A percentile compares a stretch with the other conserved stretches of the same genome.
phyloP scores from a whole-genome alignment of 805 yeast genomes.

The Kodamaea fukazawae region DNA sequence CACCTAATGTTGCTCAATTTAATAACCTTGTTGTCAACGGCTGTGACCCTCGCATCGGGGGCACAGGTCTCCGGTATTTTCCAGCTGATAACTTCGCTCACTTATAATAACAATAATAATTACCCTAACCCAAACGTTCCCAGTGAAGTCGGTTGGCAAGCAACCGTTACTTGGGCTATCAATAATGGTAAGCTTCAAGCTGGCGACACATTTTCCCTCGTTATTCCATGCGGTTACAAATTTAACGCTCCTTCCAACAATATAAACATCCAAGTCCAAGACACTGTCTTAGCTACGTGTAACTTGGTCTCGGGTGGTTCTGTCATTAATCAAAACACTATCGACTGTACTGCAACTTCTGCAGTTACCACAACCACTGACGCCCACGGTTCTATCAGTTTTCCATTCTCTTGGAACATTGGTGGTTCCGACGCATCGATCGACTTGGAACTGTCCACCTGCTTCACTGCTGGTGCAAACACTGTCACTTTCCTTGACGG shows the following conservation, averaged over 20 bases:
- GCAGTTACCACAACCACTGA: conserved; percentile 2
- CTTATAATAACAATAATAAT: too few relatives aligned
- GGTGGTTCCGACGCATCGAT: conserved; percentile 8
- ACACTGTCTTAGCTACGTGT: conserved; percentile 22
- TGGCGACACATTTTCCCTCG: conserved; percentile 19
- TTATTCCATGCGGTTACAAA: conserved; percentile 17
- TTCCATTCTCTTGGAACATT: conserved; percentile 23
- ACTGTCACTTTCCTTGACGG: conserved; percentile 18
- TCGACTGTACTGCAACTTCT: conserved; percentile 11
- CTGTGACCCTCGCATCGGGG: too few relatives aligned
- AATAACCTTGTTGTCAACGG: too few relatives aligned
- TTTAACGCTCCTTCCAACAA: conserved; percentile 11
- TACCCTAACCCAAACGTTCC: too few relatives aligned
- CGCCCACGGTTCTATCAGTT: conserved; percentile 11
- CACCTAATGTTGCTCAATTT: too few relatives aligned
- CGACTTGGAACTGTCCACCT: conserved; percentile 18
- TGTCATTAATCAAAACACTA: conserved; percentile 7
- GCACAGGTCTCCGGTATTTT: too few relatives aligned
- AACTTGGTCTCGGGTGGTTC: conserved; percentile 12
- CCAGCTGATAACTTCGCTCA: too few relatives aligned
- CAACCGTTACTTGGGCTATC: conserved; percentile 12
- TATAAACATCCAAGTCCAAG: conserved; percentile 10
- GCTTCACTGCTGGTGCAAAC: conserved; percentile 20
- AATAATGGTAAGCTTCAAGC: conserved; percentile 3
- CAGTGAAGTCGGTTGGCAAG: conserved; percentile 9